phyloP scores from a whole-genome alignment of 139 green algal genomes.

The Chlorokybus atmophyticus region DNA sequence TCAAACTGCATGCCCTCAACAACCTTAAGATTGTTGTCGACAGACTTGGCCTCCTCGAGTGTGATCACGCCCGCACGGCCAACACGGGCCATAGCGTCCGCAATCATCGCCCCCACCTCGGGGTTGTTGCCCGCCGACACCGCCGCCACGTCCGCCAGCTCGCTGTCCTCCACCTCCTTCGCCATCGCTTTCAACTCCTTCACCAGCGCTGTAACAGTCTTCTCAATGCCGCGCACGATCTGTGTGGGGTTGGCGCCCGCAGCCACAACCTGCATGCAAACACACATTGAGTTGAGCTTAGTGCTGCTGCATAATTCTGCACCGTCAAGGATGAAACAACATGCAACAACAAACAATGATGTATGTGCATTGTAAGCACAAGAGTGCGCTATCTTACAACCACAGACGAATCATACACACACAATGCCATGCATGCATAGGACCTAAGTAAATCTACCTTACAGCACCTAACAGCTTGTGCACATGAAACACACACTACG shows the following conservation, averaged over 20 bases:
- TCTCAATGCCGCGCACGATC: slow-evolving; percentile 88
- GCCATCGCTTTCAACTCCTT: slow-evolving; percentile 60
- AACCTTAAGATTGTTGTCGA: slow-evolving; percentile 88
- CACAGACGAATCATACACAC: too few relatives aligned
- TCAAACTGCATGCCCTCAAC: slow-evolving; percentile 99
- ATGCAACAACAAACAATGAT: slow-evolving; percentile 52
- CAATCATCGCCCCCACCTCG: slow-evolving; percentile 87
- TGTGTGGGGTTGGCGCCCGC: slow-evolving; percentile 90
- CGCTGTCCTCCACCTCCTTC: slow-evolving; percentile 59
- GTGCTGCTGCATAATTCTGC: too few relatives aligned
- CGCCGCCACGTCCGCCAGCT: slow-evolving; percentile 85
- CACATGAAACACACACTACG: too few relatives aligned
- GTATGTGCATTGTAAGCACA: too few relatives aligned
- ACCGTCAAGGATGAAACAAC: too few relatives aligned
- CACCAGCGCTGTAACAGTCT: slow-evolving; percentile 64
- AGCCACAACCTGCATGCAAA: slow-evolving; percentile 53
- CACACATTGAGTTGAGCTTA: too few relatives aligned
- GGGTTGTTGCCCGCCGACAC: slow-evolving; percentile 90
- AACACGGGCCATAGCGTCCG: slow-evolving; percentile 82
- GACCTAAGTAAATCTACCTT: too few relatives aligned
- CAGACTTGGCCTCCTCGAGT: slow-evolving; percentile 93
- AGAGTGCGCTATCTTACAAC: too few relatives aligned
- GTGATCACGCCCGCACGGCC: slow-evolving; percentile 92
- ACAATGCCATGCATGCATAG: too few relatives aligned
- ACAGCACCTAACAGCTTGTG: too few relatives aligned